Conservation (phyloP, 495 filamentous ascomycete species). For the Tuber brumale region DNA sequence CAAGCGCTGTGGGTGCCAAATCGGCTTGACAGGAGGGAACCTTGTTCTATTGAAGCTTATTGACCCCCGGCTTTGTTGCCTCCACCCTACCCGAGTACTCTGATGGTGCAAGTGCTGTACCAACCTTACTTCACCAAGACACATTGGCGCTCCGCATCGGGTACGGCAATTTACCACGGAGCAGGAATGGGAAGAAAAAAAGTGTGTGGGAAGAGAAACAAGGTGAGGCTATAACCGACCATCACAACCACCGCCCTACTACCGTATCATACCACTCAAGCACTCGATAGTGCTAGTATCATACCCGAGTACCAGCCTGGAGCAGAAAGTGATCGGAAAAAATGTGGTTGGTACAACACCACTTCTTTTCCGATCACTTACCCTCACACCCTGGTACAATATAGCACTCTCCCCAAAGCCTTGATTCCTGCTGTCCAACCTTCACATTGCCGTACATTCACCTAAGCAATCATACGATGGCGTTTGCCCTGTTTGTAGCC, state of each 20-base stretch:
- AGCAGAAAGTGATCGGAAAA: too few relatives aligned
- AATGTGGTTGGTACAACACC: too few relatives aligned
- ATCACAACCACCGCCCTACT: neutral
- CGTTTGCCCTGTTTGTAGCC: neutral
- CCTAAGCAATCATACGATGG: constrained; percentile 1
- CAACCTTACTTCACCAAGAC: neutral
- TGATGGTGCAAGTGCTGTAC: neutral
- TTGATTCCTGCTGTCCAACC: neutral
- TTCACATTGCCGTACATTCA: neutral
- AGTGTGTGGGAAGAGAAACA: neutral
- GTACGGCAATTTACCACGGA: neutral
- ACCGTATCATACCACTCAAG: too few relatives aligned
- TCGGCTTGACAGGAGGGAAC: neutral
- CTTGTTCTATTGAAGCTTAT: neutral
- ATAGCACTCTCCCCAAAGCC: neutral
- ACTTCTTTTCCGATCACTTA: too few relatives aligned
- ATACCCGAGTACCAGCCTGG: too few relatives aligned
- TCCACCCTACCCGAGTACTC: neutral
- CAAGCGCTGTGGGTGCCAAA: neutral
- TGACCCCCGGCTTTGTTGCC: neutral
- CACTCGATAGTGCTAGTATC: too few relatives aligned
- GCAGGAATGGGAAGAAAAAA: neutral
- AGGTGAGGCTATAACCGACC: neutral
- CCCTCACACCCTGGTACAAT: too few relatives aligned
- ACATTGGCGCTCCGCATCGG: neutral